phyloP scores from a whole-genome alignment of 305 asterid species.

The Solanum hybrid region DNA sequence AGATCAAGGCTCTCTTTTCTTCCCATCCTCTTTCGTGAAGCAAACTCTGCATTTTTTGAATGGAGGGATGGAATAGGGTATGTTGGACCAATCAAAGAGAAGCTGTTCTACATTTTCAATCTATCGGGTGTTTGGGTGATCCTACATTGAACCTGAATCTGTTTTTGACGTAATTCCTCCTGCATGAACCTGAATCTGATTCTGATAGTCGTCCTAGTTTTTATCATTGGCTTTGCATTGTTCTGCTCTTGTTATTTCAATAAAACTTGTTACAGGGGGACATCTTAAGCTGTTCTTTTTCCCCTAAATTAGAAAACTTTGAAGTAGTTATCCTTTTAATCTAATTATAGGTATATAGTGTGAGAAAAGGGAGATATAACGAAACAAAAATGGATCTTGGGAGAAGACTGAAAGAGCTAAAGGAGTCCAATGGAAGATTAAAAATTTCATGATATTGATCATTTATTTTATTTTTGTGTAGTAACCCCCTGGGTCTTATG shows the following conservation, averaged over 20 bases:
- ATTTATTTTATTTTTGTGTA: neutral
- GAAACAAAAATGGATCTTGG: neutral
- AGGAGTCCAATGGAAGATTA: neutral
- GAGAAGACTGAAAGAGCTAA: neutral
- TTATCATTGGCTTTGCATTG: neutral
- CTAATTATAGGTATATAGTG: neutral
- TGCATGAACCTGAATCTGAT: neutral
- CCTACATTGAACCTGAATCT: neutral
- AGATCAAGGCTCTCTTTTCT: neutral
- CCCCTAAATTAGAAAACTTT: neutral
- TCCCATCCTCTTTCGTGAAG: neutral
- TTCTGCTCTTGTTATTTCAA: neutral
- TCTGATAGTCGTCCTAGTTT: neutral
- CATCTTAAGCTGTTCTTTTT: neutral
- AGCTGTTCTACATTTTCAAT: neutral
- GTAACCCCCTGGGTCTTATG: neutral
- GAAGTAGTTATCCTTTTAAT: neutral
- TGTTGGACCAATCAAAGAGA: neutral
- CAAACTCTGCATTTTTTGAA: neutral
- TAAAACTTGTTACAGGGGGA: neutral
- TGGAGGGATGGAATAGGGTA: neutral
- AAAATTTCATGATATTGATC: neutral
- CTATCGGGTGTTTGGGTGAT: neutral
- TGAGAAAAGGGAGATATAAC: neutral
- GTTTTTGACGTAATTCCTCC: neutral